Base-by-base conservation (phyloP, 331 rosid species). In the Malus hybrid region DNA sequence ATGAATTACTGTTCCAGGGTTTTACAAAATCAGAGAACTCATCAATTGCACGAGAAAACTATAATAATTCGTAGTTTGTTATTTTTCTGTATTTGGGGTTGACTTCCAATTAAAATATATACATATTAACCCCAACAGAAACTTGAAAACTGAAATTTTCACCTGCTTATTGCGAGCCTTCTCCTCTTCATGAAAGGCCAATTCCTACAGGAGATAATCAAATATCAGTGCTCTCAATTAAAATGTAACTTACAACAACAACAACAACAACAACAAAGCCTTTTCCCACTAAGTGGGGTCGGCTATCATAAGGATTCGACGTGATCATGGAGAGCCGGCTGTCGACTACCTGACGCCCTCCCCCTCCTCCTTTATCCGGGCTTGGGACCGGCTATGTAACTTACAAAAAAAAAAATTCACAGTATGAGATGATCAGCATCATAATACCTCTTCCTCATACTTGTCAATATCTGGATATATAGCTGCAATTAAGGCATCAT, bases 131-230 rank as follows among this genome's bases (percentile, higher is more conserved):
- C 61, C 3, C 29, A 68, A 29, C 29, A 50, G 70, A 30, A 57
- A 13, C 11, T 20, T 61, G 24, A 30, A 46, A 24, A 6, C 13
- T 26, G 16, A 75, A 36, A 77, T 66, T 29, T 64, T 71, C 53
- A 94, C 99, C 99, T 90, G 91, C 88, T 92, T 92, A 82, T 90
- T 87, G 74, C 87, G 96, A 81, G 84, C 88, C 65, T 71, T 85
- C 80, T 86, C 92, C 63, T 85, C 93, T 71, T 90, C 97, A 34
- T 85, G 91, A 65, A 89, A 84, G 75, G 93, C 91, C 81, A 83
- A 79, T 84, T 92, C 97, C 99, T 95, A 79, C 9, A 62, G 70
- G 66, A 75, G 34, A 75, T 80, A 61, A 75, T 61, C 66, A 72
- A 62, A 62, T 52, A 56, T 75, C 67, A 82, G 79, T 57, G 26